Evolutionary conservation across 2,329 filamentous ascomycete species (phyloP).

Genomic region (Teratosphaeria destructans): DNA sequence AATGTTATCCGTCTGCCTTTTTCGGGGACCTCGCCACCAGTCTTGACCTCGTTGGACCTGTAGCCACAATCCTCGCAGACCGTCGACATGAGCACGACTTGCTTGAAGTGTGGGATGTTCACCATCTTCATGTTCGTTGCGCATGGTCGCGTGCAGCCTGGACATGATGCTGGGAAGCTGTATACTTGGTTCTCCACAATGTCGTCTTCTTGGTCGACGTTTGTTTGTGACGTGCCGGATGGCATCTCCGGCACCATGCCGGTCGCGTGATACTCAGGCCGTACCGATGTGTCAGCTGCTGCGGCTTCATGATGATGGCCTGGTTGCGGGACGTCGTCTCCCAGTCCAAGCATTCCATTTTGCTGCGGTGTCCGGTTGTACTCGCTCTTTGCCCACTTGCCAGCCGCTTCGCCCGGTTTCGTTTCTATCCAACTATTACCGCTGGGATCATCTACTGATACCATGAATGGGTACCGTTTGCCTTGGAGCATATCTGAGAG

Average conservation of each 20-base stretch:
- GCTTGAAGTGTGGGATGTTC: slow-evolving; percentile 94
- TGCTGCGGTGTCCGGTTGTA: slow-evolving; percentile 75
- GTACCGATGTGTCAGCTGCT: slow-evolving; percentile 47
- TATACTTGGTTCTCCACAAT: slow-evolving; percentile 90
- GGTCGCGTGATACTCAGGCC: slow-evolving; percentile 41
- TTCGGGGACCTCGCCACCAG: slow-evolving; percentile 81
- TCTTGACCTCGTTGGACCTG: slow-evolving; percentile 94
- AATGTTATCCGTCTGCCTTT: slow-evolving; percentile 77
- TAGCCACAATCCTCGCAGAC: slow-evolving; percentile 83
- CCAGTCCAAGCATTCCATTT: slow-evolving; percentile 74
- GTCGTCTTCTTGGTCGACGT: slow-evolving; percentile 48
- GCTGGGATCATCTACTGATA: slow-evolving; percentile 80
- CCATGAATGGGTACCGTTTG: slow-evolving; percentile 72
- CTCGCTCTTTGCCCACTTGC: slow-evolving; percentile 80
- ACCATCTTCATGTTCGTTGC: slow-evolving; percentile 98
- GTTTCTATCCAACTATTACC: slow-evolving; percentile 97
- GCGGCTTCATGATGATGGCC: slow-evolving; percentile 24
- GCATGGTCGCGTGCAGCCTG: slow-evolving; percentile 77
- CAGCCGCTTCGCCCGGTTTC: slow-evolving; percentile 61
- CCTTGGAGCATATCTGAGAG: slow-evolving; percentile 69
- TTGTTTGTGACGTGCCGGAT: slow-evolving; percentile 23
- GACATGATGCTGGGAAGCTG: slow-evolving; percentile 82
- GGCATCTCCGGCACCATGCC: slow-evolving; percentile 36
- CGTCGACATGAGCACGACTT: slow-evolving; percentile 92
- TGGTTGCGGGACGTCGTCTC: slow-evolving; percentile 31